Evolutionary conservation across 768 basidiomycete genomes (phyloP).

Genomic region (Macrolepiota fuliginosa): DNA sequence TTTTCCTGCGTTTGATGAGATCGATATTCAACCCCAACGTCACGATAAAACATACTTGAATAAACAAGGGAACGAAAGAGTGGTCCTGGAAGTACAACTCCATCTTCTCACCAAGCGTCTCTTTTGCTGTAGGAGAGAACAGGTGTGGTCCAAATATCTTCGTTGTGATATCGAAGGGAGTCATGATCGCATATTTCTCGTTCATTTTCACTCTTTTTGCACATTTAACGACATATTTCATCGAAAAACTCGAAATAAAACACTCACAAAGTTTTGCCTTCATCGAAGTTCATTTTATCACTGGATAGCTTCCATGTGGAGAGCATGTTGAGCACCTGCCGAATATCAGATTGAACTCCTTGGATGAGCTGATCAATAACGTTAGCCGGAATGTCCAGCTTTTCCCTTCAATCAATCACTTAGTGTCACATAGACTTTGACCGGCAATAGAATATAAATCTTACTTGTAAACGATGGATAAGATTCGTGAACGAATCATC

Average conservation of each 20-base stretch:
- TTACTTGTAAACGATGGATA: slow-evolving; percentile 90
- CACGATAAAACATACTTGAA: slow-evolving; percentile 59
- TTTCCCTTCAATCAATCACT: slow-evolving; percentile 57
- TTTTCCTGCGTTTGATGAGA: slow-evolving; percentile 65
- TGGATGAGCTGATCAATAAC: slow-evolving; percentile 90
- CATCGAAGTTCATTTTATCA: slow-evolving; percentile 82
- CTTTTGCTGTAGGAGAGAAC: slow-evolving; percentile 78
- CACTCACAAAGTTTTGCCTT: slow-evolving; percentile 85
- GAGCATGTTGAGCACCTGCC: slow-evolving; percentile 96
- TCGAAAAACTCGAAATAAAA: not conserved
- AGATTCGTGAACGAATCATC: slow-evolving; percentile 80
- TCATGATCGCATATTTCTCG: slow-evolving; percentile 88
- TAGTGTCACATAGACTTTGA: not conserved
- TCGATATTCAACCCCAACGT: not conserved
- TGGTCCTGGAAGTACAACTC: slow-evolving; percentile 97
- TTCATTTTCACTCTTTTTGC: slow-evolving; percentile 73
- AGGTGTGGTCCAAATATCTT: slow-evolving; percentile 90
- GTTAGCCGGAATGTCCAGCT: slow-evolving; percentile 87
- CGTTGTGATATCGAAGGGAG: slow-evolving; percentile 89
- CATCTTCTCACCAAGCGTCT: slow-evolving; percentile 88
- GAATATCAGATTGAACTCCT: slow-evolving; percentile 93
- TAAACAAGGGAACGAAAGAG: slow-evolving; percentile 90
- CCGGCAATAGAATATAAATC: slow-evolving; percentile 18
- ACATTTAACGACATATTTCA: not conserved
- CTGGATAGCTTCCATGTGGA: slow-evolving; percentile 94